Evolutionary conservation across 139 green algal species (phyloP).

Genomic region (Eudorina sp.): DNA sequence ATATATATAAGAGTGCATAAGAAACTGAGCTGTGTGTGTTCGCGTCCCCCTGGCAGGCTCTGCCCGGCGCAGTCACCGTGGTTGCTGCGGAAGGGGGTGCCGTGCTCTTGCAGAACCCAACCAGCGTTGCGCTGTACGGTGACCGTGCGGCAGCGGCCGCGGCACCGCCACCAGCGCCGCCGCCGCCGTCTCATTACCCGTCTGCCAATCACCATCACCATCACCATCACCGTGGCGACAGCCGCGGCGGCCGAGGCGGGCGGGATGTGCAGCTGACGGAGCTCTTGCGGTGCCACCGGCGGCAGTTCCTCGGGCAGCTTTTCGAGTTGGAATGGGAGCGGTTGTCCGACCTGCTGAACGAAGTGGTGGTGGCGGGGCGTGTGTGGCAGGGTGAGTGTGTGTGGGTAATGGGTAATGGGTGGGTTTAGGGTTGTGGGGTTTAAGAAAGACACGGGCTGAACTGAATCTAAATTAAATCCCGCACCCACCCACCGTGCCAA

Average conservation of each 20-base stretch:
- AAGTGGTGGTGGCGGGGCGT: background rate
- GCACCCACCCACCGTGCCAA: no score
- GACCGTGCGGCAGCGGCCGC: background rate
- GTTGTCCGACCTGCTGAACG: background rate
- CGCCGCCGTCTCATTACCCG: no score
- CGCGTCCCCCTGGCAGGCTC: background rate
- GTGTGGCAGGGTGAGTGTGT: background rate
- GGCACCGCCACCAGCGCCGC: background rate
- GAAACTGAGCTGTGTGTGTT: no score
- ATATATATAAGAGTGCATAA: no score
- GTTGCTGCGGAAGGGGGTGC: background rate
- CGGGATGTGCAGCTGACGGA: background rate
- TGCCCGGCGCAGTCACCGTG: background rate
- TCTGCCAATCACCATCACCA: no score
- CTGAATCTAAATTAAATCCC: no score
- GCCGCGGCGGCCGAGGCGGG: no score
- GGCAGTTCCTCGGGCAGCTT: background rate
- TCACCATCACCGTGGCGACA: no score
- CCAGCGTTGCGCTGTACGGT: background rate
- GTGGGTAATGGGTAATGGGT: background rate
- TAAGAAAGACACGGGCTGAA: no score
- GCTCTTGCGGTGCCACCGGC: background rate
- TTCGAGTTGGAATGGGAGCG: background rate
- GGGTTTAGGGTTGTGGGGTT: no score
- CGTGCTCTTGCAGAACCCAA: background rate